Evolutionary conservation across 2,329 filamentous ascomycete genomes (phyloP).

Genomic region (Teratosphaeria zuluensis): DNA sequence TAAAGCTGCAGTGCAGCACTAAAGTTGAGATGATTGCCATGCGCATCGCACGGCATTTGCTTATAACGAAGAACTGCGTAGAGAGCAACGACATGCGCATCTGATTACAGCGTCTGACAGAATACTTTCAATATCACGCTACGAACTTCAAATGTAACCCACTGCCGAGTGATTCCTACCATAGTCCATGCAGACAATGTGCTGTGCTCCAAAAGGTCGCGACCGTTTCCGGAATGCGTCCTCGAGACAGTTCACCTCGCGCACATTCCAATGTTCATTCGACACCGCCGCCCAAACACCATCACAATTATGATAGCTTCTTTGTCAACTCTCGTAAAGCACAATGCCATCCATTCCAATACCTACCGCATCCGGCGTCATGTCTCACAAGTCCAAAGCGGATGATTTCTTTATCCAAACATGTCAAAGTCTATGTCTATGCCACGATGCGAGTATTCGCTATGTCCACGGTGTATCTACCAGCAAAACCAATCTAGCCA

Average conservation of each 20-base stretch:
- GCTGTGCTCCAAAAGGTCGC: neutral
- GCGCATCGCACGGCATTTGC: too few species aligned
- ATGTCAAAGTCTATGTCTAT: neutral
- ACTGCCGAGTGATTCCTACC: too few species aligned
- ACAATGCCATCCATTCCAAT: neutral
- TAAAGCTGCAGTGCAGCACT: too few species aligned
- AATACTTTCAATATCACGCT: too few species aligned
- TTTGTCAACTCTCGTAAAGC: neutral
- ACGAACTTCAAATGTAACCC: too few species aligned
- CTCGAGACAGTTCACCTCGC: neutral
- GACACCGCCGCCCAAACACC: neutral
- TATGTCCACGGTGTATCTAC: neutral
- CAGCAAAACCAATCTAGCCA: neutral
- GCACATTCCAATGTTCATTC: neutral
- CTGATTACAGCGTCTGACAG: too few species aligned
- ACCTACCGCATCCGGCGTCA: neutral
- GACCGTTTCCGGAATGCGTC: neutral
- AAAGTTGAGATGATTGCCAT: too few species aligned
- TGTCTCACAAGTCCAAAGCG: neutral
- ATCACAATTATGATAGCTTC: neutral
- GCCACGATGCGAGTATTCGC: neutral
- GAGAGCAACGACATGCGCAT: too few species aligned
- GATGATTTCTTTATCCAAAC: neutral
- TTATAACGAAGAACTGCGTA: too few species aligned
- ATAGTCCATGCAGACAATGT: too few species aligned